These are phyloP conservation scores for Pseudocercospora cruenta DNA, from an alignment of 2,329 filamentous ascomycete genomes.

Conservation along the genomic window DNA sequence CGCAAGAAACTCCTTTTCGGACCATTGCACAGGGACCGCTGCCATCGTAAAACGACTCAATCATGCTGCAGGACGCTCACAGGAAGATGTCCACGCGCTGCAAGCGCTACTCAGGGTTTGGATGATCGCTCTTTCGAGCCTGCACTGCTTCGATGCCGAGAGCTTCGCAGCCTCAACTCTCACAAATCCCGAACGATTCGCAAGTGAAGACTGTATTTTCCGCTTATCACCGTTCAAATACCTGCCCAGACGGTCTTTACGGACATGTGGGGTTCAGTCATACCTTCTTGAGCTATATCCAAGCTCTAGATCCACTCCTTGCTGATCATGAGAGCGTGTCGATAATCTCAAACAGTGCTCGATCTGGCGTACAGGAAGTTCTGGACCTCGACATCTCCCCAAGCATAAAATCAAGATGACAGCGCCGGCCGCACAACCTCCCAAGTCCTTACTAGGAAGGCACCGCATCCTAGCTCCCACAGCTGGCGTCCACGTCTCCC, in stretches of 20 bases:
- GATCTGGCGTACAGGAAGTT: not conserved
- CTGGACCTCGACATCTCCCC: not conserved
- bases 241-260: not conserved
- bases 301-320: not conserved
- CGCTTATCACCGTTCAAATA: not conserved
- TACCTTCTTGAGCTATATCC: not conserved
- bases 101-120: too few relatives aligned
- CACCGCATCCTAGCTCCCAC: slow-evolving; percentile 55
- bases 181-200: too few relatives aligned
- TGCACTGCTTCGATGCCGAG: too few relatives aligned
- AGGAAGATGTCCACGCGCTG: too few relatives aligned
- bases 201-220: not conserved
- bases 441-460: slow-evolving; percentile 50
- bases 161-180: too few relatives aligned
- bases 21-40: too few relatives aligned
- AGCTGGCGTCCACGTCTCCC: slow-evolving; percentile 55
- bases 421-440: slow-evolving; percentile 31
- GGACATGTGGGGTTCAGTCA: not conserved
- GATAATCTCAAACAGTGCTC: not conserved
- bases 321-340: not conserved
- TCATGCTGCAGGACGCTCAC: too few relatives aligned
- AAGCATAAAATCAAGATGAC: not conserved
- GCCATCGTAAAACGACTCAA: too few relatives aligned
- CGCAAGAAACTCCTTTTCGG: too few relatives aligned
- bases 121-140: too few relatives aligned